These are phyloP conservation scores for Gymnopilus junonius DNA, from an alignment of 768 basidiomycete species.

Conservation along the genomic window DNA sequence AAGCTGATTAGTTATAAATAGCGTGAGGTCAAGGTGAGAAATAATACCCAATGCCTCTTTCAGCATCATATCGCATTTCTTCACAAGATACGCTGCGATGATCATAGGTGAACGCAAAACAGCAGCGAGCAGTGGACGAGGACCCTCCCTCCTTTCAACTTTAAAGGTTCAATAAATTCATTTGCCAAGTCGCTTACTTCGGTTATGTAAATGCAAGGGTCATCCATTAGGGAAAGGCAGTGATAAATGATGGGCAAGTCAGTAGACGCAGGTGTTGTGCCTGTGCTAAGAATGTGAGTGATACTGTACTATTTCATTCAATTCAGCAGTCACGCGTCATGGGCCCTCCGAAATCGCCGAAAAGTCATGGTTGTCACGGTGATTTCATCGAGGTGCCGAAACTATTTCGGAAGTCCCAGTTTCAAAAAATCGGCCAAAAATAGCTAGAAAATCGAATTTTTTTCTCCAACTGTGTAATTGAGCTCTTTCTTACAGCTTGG, in stretches of 20 bases:
- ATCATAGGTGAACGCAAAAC: conserved; percentile 51
- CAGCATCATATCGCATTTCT: conserved; percentile 36
- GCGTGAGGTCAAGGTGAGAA: too few species aligned
- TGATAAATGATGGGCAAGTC: conserved; percentile 39
- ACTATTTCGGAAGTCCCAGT: too few species aligned
- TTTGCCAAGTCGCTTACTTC: conserved; percentile 30
- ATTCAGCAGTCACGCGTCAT: too few species aligned
- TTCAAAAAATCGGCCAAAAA: too few species aligned
- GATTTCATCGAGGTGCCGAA: too few species aligned
- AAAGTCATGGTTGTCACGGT: too few species aligned
- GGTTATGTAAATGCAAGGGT: conserved; percentile 30
- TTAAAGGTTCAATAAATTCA: conserved; percentile 32
- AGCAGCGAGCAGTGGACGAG: conserved; percentile 51
- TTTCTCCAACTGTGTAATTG: too few species aligned
- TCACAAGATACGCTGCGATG: conserved; percentile 46
- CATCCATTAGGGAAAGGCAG: conserved; percentile 42
- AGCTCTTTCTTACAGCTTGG: too few species aligned
- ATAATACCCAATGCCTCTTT: conserved; percentile 41
- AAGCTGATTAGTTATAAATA: too few species aligned
- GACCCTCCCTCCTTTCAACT: conserved; percentile 30
- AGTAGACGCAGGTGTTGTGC: conserved; percentile 32
- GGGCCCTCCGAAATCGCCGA: too few species aligned
- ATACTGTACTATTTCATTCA: too few species aligned
- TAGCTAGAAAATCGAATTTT: too few species aligned
- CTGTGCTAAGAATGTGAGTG: conserved; percentile 46